Evolutionary conservation across 495 filamentous ascomycete species (phyloP), one percentile per base, ranked within the genome.

Genomic region (Penicilliopsis zonata): DNA sequence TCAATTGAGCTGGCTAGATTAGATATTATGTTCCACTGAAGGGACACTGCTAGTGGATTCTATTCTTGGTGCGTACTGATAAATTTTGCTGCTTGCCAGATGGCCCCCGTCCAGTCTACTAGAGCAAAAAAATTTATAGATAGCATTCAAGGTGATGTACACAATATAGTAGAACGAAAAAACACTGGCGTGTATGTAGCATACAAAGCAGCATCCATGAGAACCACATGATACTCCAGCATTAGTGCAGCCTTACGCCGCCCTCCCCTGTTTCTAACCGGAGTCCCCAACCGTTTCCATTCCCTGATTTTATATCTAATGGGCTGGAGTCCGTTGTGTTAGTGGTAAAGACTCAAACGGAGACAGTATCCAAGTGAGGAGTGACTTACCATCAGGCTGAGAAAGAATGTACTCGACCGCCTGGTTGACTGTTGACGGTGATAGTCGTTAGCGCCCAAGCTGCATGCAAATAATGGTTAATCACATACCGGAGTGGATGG

Each of bases 371-470:
- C 7, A n/a, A 24, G 21, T 7, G 6, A 12, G 16, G 25, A 9
- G 19, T n/a, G 32, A 41, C 58, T 47, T 57, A 66, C 61, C 88
- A 69, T 94, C 87, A 50, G 88, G 88, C 69, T 96, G 88, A 50
- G 77, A 76, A 50, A 86, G 56, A 66, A 96, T 94, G 69, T 96
- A 96, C 54, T 84, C 75, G 38, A 95, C 86, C 33, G 88, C 88
- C 72, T 94, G 79, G 52, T 92, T 82, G 42, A 96, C 88, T 95
- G 47, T 61, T 41, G 14, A 35, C 23, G 23, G 18, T 61, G 38
- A 58, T 43, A 18, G 19, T 3, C 5, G 41, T 52, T 25, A 50
- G 46, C 40, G 31, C 36, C 17, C 10, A 8, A 17, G 37, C 10
- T 28, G 3, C 29, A 43, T 25, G 28, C 12, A 21, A 35, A 36